phyloP scores from a whole-genome alignment of 768 basidiomycete genomes.

The Lactarius hatsudake region DNA sequence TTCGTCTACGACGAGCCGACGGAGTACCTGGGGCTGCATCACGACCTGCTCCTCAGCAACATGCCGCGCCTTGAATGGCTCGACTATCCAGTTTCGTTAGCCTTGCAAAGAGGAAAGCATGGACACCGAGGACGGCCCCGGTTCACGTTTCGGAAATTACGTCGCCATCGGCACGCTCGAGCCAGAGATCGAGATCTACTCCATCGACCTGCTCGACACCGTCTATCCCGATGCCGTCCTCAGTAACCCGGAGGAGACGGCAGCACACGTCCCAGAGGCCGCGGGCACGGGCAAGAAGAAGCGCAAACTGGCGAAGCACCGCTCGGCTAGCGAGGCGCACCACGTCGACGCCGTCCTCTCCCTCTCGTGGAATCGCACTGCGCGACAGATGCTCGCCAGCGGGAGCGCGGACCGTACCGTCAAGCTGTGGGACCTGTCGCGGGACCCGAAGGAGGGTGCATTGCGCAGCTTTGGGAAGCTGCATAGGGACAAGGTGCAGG shows the following conservation, averaged over 20 bases:
- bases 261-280: constrained; percentile 72
- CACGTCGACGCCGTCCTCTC: constrained; percentile 95
- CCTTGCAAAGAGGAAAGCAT: constrained; percentile 38
- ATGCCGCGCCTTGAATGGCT: constrained; percentile 99
- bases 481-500: constrained; percentile 93
- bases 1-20: constrained; percentile 92
- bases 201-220: constrained; percentile 87
- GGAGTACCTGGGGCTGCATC: constrained; percentile 90
- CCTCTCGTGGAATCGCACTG: constrained; percentile 87
- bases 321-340: constrained; percentile 56
- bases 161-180: constrained; percentile 99
- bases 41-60: constrained; percentile 96
- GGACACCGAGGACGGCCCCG: constrained; percentile 27
- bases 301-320: constrained; percentile 78
- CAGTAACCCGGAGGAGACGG: constrained; percentile 82
- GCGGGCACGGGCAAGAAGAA: constrained; percentile 97
- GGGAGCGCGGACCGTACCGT: constrained; percentile 94
- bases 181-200: constrained; percentile 99
- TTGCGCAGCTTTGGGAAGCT: constrained; percentile 78
- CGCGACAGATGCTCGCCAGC: constrained; percentile 88
- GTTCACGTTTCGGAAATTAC: constrained; percentile 67
- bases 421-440: constrained; percentile 93
- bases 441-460: constrained; percentile 52
- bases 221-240: constrained; percentile 92
- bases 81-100: constrained; percentile 73